Evolutionary conservation across 1,284 basidiomycete species (phyloP).

Genomic region (Coniferiporia sulphurascens): DNA sequence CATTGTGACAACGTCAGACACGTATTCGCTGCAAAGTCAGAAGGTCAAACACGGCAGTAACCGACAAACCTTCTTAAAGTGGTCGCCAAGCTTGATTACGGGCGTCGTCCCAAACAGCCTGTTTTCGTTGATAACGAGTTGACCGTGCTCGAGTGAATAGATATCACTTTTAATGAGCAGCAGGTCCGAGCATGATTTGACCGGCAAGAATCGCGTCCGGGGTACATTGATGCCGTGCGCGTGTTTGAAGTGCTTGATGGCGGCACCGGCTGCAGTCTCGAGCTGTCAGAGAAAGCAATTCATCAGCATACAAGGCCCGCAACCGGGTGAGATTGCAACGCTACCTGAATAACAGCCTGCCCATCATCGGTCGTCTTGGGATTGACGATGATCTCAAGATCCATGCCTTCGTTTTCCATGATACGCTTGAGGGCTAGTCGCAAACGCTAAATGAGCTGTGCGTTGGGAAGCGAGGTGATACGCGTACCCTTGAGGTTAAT

Average conservation of each 20-base stretch:
- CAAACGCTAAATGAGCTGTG: constrained; percentile 14
- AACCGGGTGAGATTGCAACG: neutral
- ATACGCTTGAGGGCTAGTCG: constrained; percentile 80
- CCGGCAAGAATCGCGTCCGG: constrained; percentile 95
- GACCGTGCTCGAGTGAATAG: constrained; percentile 93
- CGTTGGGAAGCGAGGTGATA: neutral
- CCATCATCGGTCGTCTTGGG: constrained; percentile 88
- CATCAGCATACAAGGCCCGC: neutral
- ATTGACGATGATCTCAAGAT: constrained; percentile 93
- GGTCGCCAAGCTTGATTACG: constrained; percentile 96
- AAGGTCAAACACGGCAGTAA: neutral
- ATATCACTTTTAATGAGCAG: constrained; percentile 96
- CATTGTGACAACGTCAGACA: neutral
- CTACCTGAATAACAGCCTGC: constrained; percentile 72
- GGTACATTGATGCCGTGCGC: constrained; percentile 98
- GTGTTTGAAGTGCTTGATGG: constrained; percentile 95
- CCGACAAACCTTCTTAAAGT: constrained; percentile 69
- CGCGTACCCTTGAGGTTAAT: constrained; percentile 75
- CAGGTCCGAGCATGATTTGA: constrained; percentile 88
- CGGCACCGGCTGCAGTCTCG: constrained; percentile 96
- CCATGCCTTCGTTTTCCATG: constrained; percentile 89
- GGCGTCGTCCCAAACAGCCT: constrained; percentile 94
- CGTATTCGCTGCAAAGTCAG: neutral
- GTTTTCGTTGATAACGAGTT: constrained; percentile 85
- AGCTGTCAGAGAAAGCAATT: constrained; percentile 51